A percentile compares a stretch with the other conserved stretches of the same genome.
Conservation (phyloP, 306 rosid species). For the Dryas alaskensis region DNA sequence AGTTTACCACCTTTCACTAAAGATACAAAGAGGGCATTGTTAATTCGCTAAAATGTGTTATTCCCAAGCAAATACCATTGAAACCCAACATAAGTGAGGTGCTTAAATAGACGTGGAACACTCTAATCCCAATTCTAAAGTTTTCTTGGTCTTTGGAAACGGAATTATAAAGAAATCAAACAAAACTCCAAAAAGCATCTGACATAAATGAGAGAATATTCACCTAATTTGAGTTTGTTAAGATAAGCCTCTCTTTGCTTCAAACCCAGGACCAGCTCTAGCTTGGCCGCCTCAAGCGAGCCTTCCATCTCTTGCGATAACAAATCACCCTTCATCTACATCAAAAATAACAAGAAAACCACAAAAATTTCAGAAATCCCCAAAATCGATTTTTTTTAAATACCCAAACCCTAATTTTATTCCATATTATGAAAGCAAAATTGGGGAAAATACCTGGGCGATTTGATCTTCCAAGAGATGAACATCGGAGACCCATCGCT, state of each 20-base stretch:
- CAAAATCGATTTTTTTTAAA: neutral
- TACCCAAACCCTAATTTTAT: constrained; percentile 32
- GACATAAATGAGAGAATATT: constrained; percentile 25
- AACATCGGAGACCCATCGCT: constrained; percentile 54
- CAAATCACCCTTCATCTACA: constrained; percentile 51
- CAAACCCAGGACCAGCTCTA: constrained; percentile 43
- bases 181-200: neutral
- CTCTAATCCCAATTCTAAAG: neutral
- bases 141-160: neutral
- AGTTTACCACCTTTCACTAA: neutral
- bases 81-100: neutral
- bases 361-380: neutral
- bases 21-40: neutral
- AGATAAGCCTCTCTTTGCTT: constrained; percentile 49
- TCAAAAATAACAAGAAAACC: constrained; percentile 17
- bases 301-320: constrained; percentile 42
- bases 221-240: constrained; percentile 53
- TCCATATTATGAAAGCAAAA: neutral
- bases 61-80: neutral
- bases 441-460: constrained; percentile 41
- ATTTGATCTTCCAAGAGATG: constrained; percentile 41
- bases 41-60: neutral
- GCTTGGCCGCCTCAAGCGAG: constrained; percentile 44
- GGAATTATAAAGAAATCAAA: neutral
- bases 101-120: neutral